phyloP scores from a whole-genome alignment of 1,284 basidiomycete genomes.

The Leccinum subrobustum region DNA sequence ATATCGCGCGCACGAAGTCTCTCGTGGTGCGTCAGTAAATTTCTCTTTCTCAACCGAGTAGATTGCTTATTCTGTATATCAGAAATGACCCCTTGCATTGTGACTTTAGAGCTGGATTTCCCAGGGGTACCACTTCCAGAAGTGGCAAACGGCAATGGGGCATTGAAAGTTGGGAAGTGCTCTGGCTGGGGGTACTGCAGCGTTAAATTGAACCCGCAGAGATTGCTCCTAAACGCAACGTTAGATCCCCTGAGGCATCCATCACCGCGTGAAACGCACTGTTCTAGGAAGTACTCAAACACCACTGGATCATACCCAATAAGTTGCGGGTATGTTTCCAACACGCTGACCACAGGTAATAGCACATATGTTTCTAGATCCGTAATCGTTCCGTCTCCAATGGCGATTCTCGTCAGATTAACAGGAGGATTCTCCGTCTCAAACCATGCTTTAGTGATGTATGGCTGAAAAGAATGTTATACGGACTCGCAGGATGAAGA shows the following conservation, averaged over 20 bases:
- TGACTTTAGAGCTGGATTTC: slow-evolving; percentile 5
- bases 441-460: slow-evolving; percentile 69
- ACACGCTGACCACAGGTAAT: slow-evolving; percentile 52
- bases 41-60: neutral
- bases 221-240: slow-evolving; percentile 42
- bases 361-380: slow-evolving; percentile 46
- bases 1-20: slow-evolving; percentile 30
- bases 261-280: slow-evolving; percentile 38
- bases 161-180: slow-evolving; percentile 46
- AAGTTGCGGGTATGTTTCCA: slow-evolving; percentile 54
- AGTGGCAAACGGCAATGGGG: slow-evolving; percentile 27
- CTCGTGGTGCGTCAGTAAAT: neutral
- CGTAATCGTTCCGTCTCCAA: slow-evolving; percentile 62
- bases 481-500: neutral
- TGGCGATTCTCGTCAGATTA: slow-evolving; percentile 59
- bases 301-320: slow-evolving; percentile 52
- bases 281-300: slow-evolving; percentile 64
- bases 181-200: slow-evolving; percentile 68
- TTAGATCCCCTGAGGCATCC: neutral
- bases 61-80: slow-evolving; percentile 15
- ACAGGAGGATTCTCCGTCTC: slow-evolving; percentile 59
- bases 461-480: slow-evolving; percentile 45
- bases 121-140: slow-evolving; percentile 9
- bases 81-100: slow-evolving; percentile 13
- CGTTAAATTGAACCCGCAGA: slow-evolving; percentile 67